Conservation (phyloP, 2,329 filamentous ascomycete genomes). For the Ophiostoma australiae region DNA sequence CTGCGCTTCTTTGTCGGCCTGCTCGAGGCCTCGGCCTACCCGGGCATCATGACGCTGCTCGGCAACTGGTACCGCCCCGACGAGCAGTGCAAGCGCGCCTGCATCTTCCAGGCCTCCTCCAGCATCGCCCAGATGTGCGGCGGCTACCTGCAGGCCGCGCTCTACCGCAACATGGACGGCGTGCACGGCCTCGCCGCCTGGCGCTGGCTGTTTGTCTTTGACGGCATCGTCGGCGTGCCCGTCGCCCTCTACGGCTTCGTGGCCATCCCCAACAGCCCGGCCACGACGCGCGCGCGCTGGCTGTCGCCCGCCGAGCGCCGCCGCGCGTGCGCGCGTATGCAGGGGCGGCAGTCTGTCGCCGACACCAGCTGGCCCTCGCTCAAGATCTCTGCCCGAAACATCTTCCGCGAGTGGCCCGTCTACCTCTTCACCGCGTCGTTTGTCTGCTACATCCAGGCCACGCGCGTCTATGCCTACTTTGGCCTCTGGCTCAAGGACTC, state of each 20-base stretch:
- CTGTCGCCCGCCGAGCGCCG: slow-evolving; percentile 18
- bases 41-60: slow-evolving; percentile 38
- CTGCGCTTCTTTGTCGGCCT: slow-evolving; percentile 44
- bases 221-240: slow-evolving; percentile 32
- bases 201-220: slow-evolving; percentile 41
- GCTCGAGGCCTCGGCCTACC: slow-evolving; percentile 38
- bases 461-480: slow-evolving; percentile 27
- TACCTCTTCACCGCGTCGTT: slow-evolving; percentile 25
- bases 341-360: too few relatives aligned
- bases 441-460: slow-evolving; percentile 24
- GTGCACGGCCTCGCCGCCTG: slow-evolving; percentile 35
- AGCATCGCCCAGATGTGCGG: slow-evolving; percentile 33
- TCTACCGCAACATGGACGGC: slow-evolving; percentile 37
- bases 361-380: too few relatives aligned
- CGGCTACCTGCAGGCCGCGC: slow-evolving; percentile 39
- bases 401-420: slow-evolving; percentile 23
- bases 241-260: slow-evolving; percentile 30
- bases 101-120: slow-evolving; percentile 39
- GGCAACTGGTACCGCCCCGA: slow-evolving; percentile 42
- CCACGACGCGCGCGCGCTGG: slow-evolving; percentile 23
- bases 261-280: slow-evolving; percentile 28
- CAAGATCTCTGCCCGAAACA: neutral
- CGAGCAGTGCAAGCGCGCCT: slow-evolving; percentile 41
- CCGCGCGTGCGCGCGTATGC: slow-evolving; percentile 23
- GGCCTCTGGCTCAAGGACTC: slow-evolving; percentile 31